Evolutionary conservation across 2,329 filamentous ascomycete genomes (phyloP), one percentile per base, ranked within the genome.

Genomic region (Seiridium unicorne): DNA sequence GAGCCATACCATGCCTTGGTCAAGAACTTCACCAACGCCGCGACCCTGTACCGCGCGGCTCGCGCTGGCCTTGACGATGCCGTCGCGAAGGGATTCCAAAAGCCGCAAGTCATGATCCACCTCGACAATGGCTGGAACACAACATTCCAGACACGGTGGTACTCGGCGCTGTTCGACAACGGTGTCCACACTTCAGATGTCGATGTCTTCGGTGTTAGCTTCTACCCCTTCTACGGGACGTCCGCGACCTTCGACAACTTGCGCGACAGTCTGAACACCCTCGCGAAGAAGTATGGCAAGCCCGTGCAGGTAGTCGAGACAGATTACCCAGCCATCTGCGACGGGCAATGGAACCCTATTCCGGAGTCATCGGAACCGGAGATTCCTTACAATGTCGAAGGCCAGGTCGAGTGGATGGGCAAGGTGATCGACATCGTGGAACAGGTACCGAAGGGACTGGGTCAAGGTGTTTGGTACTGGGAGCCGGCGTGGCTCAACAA

Each of bases 1-100:
- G 61, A 74, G 57, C 73, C 71, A 5, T 68, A 64, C 55, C 47
- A 62, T 8, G 67, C 69, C 3, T 68, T 69, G 3, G 65, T 74
- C 4, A 62, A 68, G 18, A 73, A 73, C 61, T 69, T 73, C 44
- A 70, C 72, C 10, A 66, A 69, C 18, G 59, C 74, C 5, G 64
- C 73, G 35, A 64, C 53, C 31, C 60, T 72, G 66, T 62, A 67
- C 40, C 67, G 66, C 3, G 66, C 70, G 11, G 70, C 66, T 67
- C 63, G 48, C 55, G 70, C 68, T 32, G 54, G 54, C 18, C 38
- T 57, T 7, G 54, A 57, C 44, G 54, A 57, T 31, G 54, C 54
- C 9, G 32, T 57, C 3, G 26, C n/a, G 6, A 18, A 10, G 8
- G 54, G 54, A 3, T 36, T 47, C 13, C 10, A 44, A 18, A 46